Conservation (phyloP, 768 basidiomycete species). For the Amanita pallidorosea region DNA sequence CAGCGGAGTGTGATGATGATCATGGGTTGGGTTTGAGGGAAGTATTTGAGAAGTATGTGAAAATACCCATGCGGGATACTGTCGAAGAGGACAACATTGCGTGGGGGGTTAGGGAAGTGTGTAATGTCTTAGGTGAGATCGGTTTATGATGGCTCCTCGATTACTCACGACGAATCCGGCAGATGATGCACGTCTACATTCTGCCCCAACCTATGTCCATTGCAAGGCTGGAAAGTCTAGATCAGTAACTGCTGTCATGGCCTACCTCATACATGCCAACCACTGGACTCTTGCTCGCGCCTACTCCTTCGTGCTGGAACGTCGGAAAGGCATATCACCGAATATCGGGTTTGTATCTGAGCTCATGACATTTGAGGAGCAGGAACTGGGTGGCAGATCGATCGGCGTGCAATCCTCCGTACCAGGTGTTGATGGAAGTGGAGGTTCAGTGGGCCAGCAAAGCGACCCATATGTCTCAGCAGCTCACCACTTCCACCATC, state of each 20-base stretch:
- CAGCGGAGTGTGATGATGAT: conserved; percentile 82
- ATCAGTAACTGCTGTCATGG: conserved; percentile 93
- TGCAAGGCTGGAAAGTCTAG: conserved; percentile 95
- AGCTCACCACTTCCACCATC: conserved; percentile 23
- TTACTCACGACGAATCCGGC: neutral
- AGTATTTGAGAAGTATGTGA: conserved; percentile 74
- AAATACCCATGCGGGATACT: conserved; percentile 89
- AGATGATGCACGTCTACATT: conserved; percentile 91
- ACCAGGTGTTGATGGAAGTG: conserved; percentile 10
- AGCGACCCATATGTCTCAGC: conserved; percentile 30
- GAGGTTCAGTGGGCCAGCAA: conserved; percentile 12
- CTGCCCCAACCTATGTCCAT: conserved; percentile 87
- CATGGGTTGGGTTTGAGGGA: conserved; percentile 56
- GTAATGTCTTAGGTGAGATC: conserved; percentile 71
- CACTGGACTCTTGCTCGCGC: conserved; percentile 92
- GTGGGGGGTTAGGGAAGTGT: conserved; percentile 73
- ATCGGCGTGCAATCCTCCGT: conserved; percentile 47
- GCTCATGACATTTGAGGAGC: conserved; percentile 93
- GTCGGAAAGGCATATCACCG: conserved; percentile 89
- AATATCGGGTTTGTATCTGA: conserved; percentile 98
- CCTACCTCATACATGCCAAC: conserved; percentile 94
- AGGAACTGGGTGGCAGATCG: conserved; percentile 72
- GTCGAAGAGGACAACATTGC: conserved; percentile 90
- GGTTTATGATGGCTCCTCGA: neutral
- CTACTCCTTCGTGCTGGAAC: conserved; percentile 85